Percentiles rank a stretch among this genome's conserved stretches.
phyloP scores from a whole-genome alignment of 2,329 filamentous ascomycete genomes.

The Amphichorda felina region DNA sequence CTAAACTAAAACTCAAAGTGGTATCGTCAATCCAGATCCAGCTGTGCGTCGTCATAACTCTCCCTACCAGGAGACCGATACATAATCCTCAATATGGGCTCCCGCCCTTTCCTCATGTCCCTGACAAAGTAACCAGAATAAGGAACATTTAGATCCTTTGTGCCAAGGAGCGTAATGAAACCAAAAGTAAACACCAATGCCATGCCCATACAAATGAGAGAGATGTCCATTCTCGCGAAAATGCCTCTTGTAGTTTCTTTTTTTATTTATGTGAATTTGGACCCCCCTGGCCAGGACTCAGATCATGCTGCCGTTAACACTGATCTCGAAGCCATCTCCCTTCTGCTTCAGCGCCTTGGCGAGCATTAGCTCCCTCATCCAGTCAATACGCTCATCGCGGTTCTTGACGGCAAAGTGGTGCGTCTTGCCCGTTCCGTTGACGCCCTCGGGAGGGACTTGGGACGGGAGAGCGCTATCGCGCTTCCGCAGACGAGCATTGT shows the following conservation, averaged over 20 bases:
- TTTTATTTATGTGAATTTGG: too few relatives aligned
- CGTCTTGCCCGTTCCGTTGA: conserved; percentile 62
- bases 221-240: conserved; percentile 1
- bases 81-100: too few relatives aligned
- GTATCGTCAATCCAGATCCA: too few relatives aligned
- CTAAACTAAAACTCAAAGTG: too few relatives aligned
- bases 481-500: conserved; percentile 40
- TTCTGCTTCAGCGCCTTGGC: conserved; percentile 80
- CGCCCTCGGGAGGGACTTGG: conserved; percentile 26
- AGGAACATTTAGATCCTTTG: too few relatives aligned
- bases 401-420: conserved; percentile 88
- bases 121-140: too few relatives aligned
- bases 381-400: conserved; percentile 87
- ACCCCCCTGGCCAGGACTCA: conserved; percentile 17
- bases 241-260: too few relatives aligned
- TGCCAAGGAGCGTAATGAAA: too few relatives aligned
- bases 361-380: conserved; percentile 91
- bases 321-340: conserved; percentile 71
- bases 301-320: conserved; percentile 70
- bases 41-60: too few relatives aligned
- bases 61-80: too few relatives aligned
- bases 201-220: conserved; percentile 1
- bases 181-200: neutral
- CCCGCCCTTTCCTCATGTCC: too few relatives aligned
- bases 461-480: conserved; percentile 32